Base-by-base conservation (phyloP, 2,329 filamentous ascomycete species). In the Seiridium unicorne region DNA sequence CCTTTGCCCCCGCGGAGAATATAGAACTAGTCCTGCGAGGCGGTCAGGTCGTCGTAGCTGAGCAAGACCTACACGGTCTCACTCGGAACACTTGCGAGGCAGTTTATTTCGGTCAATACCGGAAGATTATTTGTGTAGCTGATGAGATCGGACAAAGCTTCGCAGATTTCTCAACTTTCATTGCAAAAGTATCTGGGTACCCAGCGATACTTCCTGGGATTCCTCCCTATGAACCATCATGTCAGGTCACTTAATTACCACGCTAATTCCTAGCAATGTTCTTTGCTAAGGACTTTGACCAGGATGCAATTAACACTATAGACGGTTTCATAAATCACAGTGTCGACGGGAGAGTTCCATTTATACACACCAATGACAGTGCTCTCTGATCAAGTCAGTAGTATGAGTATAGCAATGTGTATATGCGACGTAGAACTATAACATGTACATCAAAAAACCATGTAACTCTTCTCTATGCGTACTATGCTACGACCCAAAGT, bases 121-220 rank as follows among this genome's bases (percentile, higher is more conserved):
- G 55, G 8, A 70, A 68, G 60, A 59, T 51, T 3, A 53, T 63
- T 3, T 71, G 69, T 36, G 58, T 70, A 6, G 63, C 60, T 9
- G 67, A 68, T 32, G 68, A 70, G 11, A 55, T 72, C 4, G 67
- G 66, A 3, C 59, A 56, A 36, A 65, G 60, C 26, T 70, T 66
- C 49, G 53, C 57, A 2, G 65, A 63, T 6, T 62, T 70, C 26
- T 62, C 67, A 36, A 48, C 49, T 9, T 55, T 57, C 7, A 61
- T 70, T 3, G 44, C 46, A 11, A 69, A 67, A 2, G 65, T 69
- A 0, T 26, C 18, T 26, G 18, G 18, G 18, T 72, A 70, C 59
- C 65, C 69, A 7, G 68, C 69, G 7, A 63, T 71, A 64, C 72
- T 76, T 36, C 73, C 78, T n/a, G 69, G 67, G 64, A 74, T 78